Conservation (phyloP, 2,329 filamentous ascomycete genomes). For the Microdochium nivale region DNA sequence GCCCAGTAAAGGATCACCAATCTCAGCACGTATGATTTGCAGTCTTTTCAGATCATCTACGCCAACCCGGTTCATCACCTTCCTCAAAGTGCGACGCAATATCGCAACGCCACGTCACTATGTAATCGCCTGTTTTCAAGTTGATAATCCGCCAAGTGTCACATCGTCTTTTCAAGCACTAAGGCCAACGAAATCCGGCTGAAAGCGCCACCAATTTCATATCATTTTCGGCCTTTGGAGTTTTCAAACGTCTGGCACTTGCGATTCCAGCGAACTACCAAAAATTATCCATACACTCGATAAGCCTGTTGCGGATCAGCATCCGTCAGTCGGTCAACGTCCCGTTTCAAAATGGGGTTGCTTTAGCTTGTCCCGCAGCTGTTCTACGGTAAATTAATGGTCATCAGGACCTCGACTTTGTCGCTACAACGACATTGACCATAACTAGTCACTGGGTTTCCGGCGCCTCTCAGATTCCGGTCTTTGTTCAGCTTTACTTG, state of each 20-base stretch:
- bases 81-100: slow-evolving; percentile 8
- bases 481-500: background rate
- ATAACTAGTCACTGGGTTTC: background rate
- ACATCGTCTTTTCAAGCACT: slow-evolving; percentile 7
- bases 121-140: background rate
- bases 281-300: slow-evolving; percentile 14
- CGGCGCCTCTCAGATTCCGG: background rate
- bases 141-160: slow-evolving; percentile 8
- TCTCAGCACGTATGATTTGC: slow-evolving; percentile 2
- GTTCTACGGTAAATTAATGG: background rate
- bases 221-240: slow-evolving; percentile 14
- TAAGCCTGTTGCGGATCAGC: background rate
- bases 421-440: background rate
- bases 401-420: background rate
- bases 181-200: slow-evolving; percentile 17
- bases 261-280: slow-evolving; percentile 22
- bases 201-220: slow-evolving; percentile 19
- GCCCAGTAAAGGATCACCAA: slow-evolving; percentile 15
- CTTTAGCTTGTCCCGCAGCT: too few relatives aligned
- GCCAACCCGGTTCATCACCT: slow-evolving; percentile 5
- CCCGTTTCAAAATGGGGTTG: background rate
- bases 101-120: slow-evolving; percentile 15
- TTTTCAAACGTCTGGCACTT: slow-evolving; percentile 23
- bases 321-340: background rate
- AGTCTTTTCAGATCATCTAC: background rate